Percentiles rank a stretch among this genome's conserved stretches.
phyloP scores from a whole-genome alignment of 176 grass and related monocot species.

The Alopecurus myosuroides region DNA sequence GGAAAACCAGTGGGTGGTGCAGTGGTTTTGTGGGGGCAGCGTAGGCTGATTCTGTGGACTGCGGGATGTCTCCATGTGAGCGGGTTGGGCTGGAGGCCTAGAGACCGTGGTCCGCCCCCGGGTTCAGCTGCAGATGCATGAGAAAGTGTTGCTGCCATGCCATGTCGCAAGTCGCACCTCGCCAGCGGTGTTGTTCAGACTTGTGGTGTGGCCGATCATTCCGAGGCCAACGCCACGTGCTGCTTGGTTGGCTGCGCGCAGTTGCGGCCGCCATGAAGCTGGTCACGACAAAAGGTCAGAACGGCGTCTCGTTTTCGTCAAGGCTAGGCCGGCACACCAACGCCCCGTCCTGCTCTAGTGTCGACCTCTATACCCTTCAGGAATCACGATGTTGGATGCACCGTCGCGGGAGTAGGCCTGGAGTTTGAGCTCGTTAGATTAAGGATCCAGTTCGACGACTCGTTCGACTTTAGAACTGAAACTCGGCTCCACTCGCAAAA shows the following conservation, averaged over 20 bases:
- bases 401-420: too few species aligned
- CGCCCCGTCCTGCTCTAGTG: too few species aligned
- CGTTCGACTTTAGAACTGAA: too few species aligned
- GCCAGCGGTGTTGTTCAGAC: background rate
- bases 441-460: too few species aligned
- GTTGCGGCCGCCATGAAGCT: background rate
- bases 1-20: constrained; percentile 46
- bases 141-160: background rate
- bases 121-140: background rate
- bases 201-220: background rate
- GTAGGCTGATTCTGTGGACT: constrained; percentile 26
- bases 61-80: background rate
- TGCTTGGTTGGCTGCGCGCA: background rate
- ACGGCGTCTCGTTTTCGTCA: background rate
- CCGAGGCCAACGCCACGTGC: background rate
- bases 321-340: too few species aligned
- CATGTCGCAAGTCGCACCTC: background rate
- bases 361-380: too few species aligned
- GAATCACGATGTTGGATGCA: too few species aligned
- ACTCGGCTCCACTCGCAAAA: too few species aligned
- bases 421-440: too few species aligned
- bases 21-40: constrained; percentile 32
- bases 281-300: background rate
- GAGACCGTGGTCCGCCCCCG: constrained; percentile 14
- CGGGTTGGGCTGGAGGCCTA: background rate